Evolutionary conservation across 345 rosid genomes (phyloP).

Genomic region (Aegle marmelos): DNA sequence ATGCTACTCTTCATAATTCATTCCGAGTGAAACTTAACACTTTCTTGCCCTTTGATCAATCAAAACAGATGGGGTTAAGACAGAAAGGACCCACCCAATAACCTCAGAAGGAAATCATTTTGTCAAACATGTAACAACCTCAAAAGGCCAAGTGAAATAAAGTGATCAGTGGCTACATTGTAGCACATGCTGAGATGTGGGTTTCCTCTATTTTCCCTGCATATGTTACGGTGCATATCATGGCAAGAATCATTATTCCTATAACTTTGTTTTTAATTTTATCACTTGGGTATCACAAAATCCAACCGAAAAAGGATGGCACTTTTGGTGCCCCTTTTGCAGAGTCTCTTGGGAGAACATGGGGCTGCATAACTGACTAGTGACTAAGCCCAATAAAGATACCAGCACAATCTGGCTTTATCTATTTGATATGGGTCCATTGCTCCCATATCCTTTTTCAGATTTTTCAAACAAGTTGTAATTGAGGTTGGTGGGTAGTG

Average conservation of each 20-base stretch:
- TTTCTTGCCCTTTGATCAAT: no score
- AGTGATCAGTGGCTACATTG: background rate
- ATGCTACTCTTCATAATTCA: no score
- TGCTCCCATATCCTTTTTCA: constrained; percentile 7
- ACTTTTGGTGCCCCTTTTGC: constrained; percentile 28
- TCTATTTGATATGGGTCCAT: constrained; percentile 16
- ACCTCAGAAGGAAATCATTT: no score
- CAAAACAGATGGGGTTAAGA: no score
- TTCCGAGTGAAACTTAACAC: no score
- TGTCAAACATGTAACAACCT: background rate
- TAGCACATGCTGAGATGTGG: background rate
- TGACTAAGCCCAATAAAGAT: constrained; percentile 23
- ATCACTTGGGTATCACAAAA: constrained; percentile 1
- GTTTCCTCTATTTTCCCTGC: background rate
- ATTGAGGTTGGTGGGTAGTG: constrained; percentile 21
- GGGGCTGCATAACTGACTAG: constrained; percentile 21
- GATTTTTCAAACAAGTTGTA: constrained; percentile 15
- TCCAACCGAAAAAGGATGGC: background rate
- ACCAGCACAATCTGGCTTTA: constrained; percentile 18
- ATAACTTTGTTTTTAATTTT: background rate
- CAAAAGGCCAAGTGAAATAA: background rate
- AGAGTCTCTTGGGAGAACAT: constrained; percentile 17
- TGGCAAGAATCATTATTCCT: background rate
- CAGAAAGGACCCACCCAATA: no score
- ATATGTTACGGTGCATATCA: no score